A percentile compares a stretch with the other conserved stretches of the same genome.
These are phyloP conservation scores for Syzygium malaccense DNA, from an alignment of 441 rosid genomes.

Conservation along the genomic window DNA sequence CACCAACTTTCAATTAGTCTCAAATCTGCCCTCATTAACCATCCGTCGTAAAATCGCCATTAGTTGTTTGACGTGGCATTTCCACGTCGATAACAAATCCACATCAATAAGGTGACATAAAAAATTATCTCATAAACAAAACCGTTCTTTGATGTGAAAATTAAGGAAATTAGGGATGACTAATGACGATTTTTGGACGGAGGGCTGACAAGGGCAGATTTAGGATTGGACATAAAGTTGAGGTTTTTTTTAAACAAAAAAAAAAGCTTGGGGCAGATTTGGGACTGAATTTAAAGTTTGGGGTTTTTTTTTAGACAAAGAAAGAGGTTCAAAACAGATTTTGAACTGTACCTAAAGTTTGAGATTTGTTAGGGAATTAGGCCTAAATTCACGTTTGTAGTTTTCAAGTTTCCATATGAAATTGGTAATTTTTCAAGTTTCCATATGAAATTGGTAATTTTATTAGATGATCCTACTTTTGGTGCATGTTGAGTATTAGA, in stretches of 20 bases:
- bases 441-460: background rate
- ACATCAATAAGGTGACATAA: background rate
- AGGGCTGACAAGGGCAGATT: background rate
- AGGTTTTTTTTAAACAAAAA: background rate
- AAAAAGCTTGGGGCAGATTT: background rate
- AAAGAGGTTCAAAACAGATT: too few relatives aligned
- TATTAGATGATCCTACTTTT: background rate
- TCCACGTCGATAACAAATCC: background rate
- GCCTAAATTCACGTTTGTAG: background rate
- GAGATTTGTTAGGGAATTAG: background rate
- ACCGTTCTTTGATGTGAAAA: background rate
- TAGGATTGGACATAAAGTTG: background rate
- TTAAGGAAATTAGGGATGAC: background rate
- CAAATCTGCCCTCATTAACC: background rate
- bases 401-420: background rate
- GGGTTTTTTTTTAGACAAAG: background rate
- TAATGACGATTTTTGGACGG: background rate
- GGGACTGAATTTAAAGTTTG: background rate
- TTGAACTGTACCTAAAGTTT: too few relatives aligned
- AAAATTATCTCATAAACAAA: background rate
- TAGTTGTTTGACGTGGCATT: background rate
- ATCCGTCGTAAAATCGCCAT: background rate
- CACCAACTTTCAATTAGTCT: background rate
- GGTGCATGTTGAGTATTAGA: background rate
- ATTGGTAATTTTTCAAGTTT: background rate